A percentile compares a stretch with the other conserved stretches of the same genome.
Evolutionary conservation across 352 stramenopile species (phyloP).

Genomic region (Bremia lactucae): DNA sequence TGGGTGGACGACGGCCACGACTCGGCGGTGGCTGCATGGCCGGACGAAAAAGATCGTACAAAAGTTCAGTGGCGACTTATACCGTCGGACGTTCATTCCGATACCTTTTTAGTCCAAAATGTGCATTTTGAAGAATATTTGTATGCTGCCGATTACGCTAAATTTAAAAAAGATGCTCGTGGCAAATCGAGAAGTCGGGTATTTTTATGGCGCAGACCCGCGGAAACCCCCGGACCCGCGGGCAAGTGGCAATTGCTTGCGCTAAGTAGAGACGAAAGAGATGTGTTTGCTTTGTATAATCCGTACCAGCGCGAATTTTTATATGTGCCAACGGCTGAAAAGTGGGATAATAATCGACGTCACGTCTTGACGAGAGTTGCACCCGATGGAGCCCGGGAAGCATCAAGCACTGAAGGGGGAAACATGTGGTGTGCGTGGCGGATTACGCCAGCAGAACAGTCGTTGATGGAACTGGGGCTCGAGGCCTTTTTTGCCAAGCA

Average conservation of each 20-base stretch:
- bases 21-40: constrained; percentile 11
- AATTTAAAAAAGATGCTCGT: constrained; percentile 42
- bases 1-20: constrained; percentile 23
- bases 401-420: constrained; percentile 30
- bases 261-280: constrained; percentile 27
- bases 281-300: constrained; percentile 70
- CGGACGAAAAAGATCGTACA: constrained; percentile 22
- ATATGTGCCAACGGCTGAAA: constrained; percentile 37
- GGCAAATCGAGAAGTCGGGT: constrained; percentile 46
- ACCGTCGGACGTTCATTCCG: constrained; percentile 37
- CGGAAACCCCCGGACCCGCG: constrained; percentile 30
- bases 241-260: constrained; percentile 58
- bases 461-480: constrained; percentile 46
- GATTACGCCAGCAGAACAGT: constrained; percentile 28
- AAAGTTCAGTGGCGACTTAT: constrained; percentile 56
- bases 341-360: constrained; percentile 43
- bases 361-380: constrained; percentile 45
- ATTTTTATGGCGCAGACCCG: constrained; percentile 45
- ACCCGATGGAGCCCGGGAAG: constrained; percentile 23
- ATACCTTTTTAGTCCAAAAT: constrained; percentile 60
- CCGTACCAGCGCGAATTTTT: constrained; percentile 65
- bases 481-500: constrained; percentile 61
- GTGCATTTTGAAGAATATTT: constrained; percentile 47
- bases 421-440: constrained; percentile 40
- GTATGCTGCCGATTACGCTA: constrained; percentile 58